phyloP scores from a whole-genome alignment of 805 yeast species.

The Schwanniomyces vanrijiae region DNA sequence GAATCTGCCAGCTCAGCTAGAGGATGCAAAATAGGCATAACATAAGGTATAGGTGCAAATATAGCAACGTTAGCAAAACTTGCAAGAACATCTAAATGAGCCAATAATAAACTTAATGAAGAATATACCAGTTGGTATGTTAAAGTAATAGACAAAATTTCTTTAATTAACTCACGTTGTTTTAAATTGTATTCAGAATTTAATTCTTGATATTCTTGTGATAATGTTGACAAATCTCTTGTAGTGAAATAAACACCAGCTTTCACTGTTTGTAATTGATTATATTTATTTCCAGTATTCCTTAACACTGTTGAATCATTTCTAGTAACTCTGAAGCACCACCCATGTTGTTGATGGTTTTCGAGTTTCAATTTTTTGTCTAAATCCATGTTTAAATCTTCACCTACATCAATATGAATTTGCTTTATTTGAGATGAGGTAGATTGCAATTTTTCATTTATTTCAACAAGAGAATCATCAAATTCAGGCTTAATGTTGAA shows the following conservation, averaged over 20 bases:
- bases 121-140: slow-evolving; percentile 82
- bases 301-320: slow-evolving; percentile 82
- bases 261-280: slow-evolving; percentile 86
- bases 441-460: slow-evolving; percentile 57
- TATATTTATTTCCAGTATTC: slow-evolving; percentile 51
- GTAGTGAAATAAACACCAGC: slow-evolving; percentile 96
- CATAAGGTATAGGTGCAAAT: slow-evolving; percentile 76
- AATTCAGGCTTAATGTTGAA: slow-evolving; percentile 87
- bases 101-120: slow-evolving; percentile 60
- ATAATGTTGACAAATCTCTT: slow-evolving; percentile 54
- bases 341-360: slow-evolving; percentile 83
- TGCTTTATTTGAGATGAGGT: slow-evolving; percentile 50
- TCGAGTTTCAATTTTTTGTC: slow-evolving; percentile 90
- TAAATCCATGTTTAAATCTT: slow-evolving; percentile 75
- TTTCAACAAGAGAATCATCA: slow-evolving; percentile 68
- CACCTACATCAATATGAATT: slow-evolving; percentile 65
- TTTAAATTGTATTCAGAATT: slow-evolving; percentile 69
- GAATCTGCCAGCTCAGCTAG: slow-evolving; percentile 33
- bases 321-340: slow-evolving; percentile 93
- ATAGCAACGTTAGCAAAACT: slow-evolving; percentile 84
- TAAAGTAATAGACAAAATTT: slow-evolving; percentile 75
- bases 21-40: slow-evolving; percentile 68
- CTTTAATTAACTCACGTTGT: slow-evolving; percentile 77
- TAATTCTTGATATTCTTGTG: slow-evolving; percentile 56
- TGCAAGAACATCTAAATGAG: slow-evolving; percentile 79